Evolutionary conservation across 441 rosid genomes (phyloP).

Genomic region (Gossypium davidsonii): DNA sequence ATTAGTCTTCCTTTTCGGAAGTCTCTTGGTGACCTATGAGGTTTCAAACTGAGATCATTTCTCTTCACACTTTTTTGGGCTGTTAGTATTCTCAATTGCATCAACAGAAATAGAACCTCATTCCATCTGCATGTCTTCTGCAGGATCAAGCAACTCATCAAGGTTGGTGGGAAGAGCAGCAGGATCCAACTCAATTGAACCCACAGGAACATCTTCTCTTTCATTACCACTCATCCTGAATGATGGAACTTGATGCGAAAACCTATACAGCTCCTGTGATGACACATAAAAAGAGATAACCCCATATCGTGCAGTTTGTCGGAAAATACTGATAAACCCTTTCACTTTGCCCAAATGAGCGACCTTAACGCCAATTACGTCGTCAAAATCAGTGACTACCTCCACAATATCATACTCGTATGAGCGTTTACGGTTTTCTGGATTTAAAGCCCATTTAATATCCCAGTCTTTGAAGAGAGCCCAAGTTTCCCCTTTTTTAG

Average conservation of each 20-base stretch:
- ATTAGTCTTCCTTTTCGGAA: conserved; percentile 24
- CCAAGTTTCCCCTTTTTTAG: conserved; percentile 42
- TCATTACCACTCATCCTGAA: conserved; percentile 51
- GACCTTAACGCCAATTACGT: conserved; percentile 26
- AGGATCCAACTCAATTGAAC: conserved; percentile 55
- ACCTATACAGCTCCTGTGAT: conserved; percentile 38
- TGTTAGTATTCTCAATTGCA: conserved; percentile 12
- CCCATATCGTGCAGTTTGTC: conserved; percentile 22
- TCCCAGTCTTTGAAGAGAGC: conserved; percentile 40
- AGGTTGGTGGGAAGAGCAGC: conserved; percentile 39
- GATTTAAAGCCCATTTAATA: conserved; percentile 28
- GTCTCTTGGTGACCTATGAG: conserved; percentile 37
- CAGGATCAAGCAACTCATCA: conserved; percentile 20
- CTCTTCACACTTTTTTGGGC: conserved; percentile 17
- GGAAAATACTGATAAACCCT: conserved; percentile 41
- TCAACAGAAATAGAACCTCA: conserved; percentile 5
- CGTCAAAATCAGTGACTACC: conserved; percentile 27
- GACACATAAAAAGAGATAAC: conserved; percentile 28
- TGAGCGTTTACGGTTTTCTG: conserved; percentile 26
- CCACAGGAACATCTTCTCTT: conserved; percentile 48
- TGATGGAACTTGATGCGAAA: conserved; percentile 52
- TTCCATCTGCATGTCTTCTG: not conserved
- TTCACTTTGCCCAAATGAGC: conserved; percentile 33
- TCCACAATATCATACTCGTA: conserved; percentile 33
- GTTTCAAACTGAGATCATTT: conserved; percentile 18